A percentile compares a stretch with the other conserved stretches of the same genome.
Conservation (phyloP, 169 alveolate genomes). For the Plasmodium gaboni region DNA sequence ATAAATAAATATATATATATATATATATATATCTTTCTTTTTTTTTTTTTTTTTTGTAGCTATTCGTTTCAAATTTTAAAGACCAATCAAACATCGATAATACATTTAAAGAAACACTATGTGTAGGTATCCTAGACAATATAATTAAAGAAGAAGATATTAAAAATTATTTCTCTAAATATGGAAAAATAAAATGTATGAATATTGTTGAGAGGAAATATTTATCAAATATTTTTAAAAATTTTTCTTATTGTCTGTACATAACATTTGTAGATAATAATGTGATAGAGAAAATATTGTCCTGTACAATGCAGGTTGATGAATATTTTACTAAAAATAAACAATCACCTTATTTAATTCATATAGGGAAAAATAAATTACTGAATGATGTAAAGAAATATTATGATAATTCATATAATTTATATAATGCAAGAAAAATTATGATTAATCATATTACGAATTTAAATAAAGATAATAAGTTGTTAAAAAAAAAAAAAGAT, state of each 20-base stretch:
- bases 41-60: slow-evolving; percentile 8
- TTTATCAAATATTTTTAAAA: slow-evolving; percentile 61
- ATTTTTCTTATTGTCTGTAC: slow-evolving; percentile 55
- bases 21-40: neutral
- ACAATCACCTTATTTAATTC: slow-evolving; percentile 41
- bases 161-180: slow-evolving; percentile 37
- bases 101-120: slow-evolving; percentile 14
- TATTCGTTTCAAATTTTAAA: slow-evolving; percentile 39
- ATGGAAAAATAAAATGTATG: slow-evolving; percentile 54
- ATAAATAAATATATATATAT: neutral
- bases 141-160: slow-evolving; percentile 38
- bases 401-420: slow-evolving; percentile 50
- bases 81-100: slow-evolving; percentile 1
- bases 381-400: slow-evolving; percentile 26
- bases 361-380: slow-evolving; percentile 39
- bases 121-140: slow-evolving; percentile 59
- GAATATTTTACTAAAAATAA: slow-evolving; percentile 42
- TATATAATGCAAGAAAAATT: slow-evolving; percentile 43
- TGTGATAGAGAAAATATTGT: slow-evolving; percentile 37
- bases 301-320: slow-evolving; percentile 24
- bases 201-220: slow-evolving; percentile 21
- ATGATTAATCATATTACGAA: slow-evolving; percentile 55
- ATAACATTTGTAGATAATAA: slow-evolving; percentile 32
- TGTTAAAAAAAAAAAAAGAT: slow-evolving; percentile 16
- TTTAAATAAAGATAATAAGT: slow-evolving; percentile 38